These are phyloP conservation scores for Ceratocystis lukuohia DNA, from an alignment of 2,329 filamentous ascomycete species.

Conservation along the genomic window DNA sequence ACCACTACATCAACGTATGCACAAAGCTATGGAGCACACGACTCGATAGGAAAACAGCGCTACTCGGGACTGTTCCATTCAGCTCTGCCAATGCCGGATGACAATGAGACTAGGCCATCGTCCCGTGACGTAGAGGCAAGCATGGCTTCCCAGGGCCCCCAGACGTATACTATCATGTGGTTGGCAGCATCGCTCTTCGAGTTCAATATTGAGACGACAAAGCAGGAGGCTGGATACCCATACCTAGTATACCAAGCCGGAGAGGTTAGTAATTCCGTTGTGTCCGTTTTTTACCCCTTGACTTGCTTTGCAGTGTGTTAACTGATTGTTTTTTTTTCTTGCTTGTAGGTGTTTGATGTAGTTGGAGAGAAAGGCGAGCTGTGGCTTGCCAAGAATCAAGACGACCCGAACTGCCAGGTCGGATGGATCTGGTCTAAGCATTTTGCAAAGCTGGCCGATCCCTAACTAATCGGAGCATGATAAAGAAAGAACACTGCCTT, in stretches of 20 bases:
- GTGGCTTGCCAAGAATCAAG: constrained; percentile 95
- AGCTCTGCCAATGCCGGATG: constrained; percentile 67
- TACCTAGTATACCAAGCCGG: constrained; percentile 92
- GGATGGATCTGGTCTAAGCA: constrained; percentile 99
- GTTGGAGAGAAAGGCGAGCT: constrained; percentile 94
- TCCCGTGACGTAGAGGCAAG: not conserved
- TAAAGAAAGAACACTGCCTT: too few species aligned
- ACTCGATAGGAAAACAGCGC: constrained; percentile 22
- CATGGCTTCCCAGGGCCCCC: not conserved
- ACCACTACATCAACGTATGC: constrained; percentile 34
- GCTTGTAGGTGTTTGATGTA: constrained; percentile 61
- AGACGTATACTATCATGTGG: constrained; percentile 64
- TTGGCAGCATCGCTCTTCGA: constrained; percentile 88
- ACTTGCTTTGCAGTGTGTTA: not conserved
- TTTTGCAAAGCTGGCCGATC: constrained; percentile 58
- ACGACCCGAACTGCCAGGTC: constrained; percentile 63
- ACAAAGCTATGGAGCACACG: constrained; percentile 26
- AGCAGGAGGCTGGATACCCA: constrained; percentile 85
- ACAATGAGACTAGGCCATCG: constrained; percentile 37
- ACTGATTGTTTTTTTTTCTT: not conserved
- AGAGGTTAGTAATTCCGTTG: constrained; percentile 46
- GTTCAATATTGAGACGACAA: constrained; percentile 88
- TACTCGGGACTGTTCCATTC: constrained; percentile 76
- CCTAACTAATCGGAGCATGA: constrained; percentile 23
- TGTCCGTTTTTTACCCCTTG: not conserved